Evolutionary conservation across 768 basidiomycete species (phyloP).

Genomic region (Cystobasidium tubakii): DNA sequence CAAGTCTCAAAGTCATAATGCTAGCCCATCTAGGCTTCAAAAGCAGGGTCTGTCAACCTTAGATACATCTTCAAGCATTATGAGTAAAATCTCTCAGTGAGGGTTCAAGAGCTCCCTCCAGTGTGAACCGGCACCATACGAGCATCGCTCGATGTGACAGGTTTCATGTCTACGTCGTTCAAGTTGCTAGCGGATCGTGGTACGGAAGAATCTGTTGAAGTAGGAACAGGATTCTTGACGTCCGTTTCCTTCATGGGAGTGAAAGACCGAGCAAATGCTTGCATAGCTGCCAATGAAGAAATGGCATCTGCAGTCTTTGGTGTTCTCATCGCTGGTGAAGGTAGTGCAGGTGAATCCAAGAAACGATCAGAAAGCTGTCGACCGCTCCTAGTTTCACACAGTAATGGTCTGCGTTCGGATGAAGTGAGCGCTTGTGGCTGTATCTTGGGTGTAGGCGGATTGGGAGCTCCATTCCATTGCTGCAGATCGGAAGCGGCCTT

Average conservation of each 20-base stretch:
- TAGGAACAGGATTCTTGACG: too few species aligned
- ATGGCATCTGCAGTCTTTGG: constrained; percentile 29
- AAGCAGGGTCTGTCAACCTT: too few species aligned
- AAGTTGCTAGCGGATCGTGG: background rate
- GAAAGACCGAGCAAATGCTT: background rate
- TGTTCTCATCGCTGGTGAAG: background rate
- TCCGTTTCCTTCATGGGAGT: background rate
- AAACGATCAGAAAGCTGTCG: background rate
- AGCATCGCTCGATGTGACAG: background rate
- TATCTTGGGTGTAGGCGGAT: background rate
- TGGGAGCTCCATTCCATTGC: background rate
- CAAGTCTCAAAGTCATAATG: too few species aligned
- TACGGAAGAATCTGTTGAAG: background rate
- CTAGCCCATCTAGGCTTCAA: too few species aligned
- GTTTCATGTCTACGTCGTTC: background rate
- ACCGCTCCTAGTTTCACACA: background rate
- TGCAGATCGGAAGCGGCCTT: background rate
- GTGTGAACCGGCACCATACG: background rate
- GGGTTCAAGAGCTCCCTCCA: too few species aligned
- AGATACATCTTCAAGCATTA: too few species aligned
- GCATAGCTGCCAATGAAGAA: constrained; percentile 24
- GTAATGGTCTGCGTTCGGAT: background rate
- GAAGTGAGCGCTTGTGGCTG: background rate
- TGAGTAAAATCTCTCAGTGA: too few species aligned
- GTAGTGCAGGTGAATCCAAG: background rate